phyloP scores from a whole-genome alignment of 192 early-diverging fungal genomes.

The Coemansia asiatica region DNA sequence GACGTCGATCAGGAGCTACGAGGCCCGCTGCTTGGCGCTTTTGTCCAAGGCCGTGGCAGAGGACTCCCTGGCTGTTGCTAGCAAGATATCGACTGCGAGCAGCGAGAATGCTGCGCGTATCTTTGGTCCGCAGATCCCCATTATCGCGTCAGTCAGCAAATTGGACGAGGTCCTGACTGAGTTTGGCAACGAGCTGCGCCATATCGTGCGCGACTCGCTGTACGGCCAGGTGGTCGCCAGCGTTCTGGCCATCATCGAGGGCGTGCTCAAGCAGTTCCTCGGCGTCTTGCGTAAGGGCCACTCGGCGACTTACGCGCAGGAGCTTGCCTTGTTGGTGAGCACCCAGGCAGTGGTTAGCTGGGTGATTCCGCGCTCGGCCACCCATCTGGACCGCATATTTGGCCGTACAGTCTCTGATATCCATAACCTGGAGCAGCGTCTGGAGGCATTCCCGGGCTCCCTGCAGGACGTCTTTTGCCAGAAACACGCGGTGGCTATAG shows the following conservation, averaged over 20 bases:
- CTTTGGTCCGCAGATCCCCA: constrained; percentile 48
- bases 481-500: constrained; percentile 37
- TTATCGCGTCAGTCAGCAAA: constrained; percentile 43
- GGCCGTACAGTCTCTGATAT: constrained; percentile 54
- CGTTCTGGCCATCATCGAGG: constrained; percentile 51
- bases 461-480: constrained; percentile 59
- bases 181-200: constrained; percentile 55
- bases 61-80: constrained; percentile 67
- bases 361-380: constrained; percentile 50
- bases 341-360: constrained; percentile 51
- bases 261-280: constrained; percentile 54
- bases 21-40: constrained; percentile 60
- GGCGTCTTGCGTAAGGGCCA: constrained; percentile 31
- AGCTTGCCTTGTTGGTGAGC: constrained; percentile 52
- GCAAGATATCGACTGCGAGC: constrained; percentile 40
- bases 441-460: constrained; percentile 52
- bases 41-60: constrained; percentile 66
- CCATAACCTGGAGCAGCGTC: constrained; percentile 54
- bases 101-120: constrained; percentile 21
- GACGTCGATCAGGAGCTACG: constrained; percentile 68
- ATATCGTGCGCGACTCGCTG: constrained; percentile 57
- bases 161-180: constrained; percentile 49
- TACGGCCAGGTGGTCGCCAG: constrained; percentile 56
- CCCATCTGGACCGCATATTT: constrained; percentile 50
- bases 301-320: constrained; percentile 24